Evolutionary conservation across 139 green algal genomes (phyloP), one percentile per base, ranked within the genome.

Genomic region (Tetradesmus obliquus): DNA sequence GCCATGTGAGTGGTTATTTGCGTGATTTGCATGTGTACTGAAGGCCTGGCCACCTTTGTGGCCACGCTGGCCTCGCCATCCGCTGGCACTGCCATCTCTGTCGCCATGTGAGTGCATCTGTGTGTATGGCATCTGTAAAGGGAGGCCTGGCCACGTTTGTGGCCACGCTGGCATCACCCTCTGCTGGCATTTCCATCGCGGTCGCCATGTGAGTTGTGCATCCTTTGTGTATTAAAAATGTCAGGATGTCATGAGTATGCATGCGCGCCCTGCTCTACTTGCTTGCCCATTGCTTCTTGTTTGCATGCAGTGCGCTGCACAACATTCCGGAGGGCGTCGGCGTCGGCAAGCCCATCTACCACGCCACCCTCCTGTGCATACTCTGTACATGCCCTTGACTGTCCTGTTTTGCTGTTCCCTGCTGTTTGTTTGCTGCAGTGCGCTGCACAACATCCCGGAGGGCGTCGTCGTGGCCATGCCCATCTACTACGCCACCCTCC

Each of bases 321-420:
- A 45, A 45, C 32, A 74, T 91, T 10, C 87, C 87, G 2, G 87
- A 96, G 90, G 97, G 96, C 66, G 92, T 98, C 2, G 96, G 95
- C 22, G 96, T 98, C 24, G 96, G 96, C 0, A 95, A 98, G 90
- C 97, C 97, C 2, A 94, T 98, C 55, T 98, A 97, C 93, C 98
- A 97, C 58, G 95, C 96, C 55, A 99, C 97, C 1, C 32, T 45
- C 32, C 32, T 45, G 32, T 45, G 0, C 32, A 45, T 45, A 45
- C 32, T 45, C 32, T 45, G 32, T 45, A 45, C 32, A 45, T 45
- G 32, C 32, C 32, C 32, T 45, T 45, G 32, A 45, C 32, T 45
- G 32, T 45, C 32, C 32, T 45, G 32, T 45, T 45, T 45, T 45
- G 32, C 32, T 45, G 32, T 45, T 45, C 32, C 32, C 32, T 45